A percentile compares a stretch with the other conserved stretches of the same genome.
These are phyloP conservation scores for Crotalaria pallida DNA, from an alignment of 306 rosid species.

Conservation along the genomic window DNA sequence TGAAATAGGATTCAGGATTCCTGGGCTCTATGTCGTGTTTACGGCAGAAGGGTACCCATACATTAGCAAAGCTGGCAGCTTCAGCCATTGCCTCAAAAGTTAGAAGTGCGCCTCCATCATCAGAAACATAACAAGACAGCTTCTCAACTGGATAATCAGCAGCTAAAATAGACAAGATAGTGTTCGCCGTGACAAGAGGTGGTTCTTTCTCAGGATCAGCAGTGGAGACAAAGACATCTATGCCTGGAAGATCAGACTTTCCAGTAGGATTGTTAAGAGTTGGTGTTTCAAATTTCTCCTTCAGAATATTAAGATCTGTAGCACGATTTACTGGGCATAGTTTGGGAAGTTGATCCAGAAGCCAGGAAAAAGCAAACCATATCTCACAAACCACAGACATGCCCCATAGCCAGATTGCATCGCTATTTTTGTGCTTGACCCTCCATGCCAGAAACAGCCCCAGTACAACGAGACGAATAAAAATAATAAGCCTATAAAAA, in stretches of 20 bases:
- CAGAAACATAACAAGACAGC: constrained; percentile 95
- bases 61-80: constrained; percentile 87
- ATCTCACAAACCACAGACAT: constrained; percentile 91
- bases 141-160: constrained; percentile 89
- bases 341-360: constrained; percentile 85
- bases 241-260: constrained; percentile 90
- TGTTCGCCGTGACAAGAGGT: constrained; percentile 91
- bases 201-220: constrained; percentile 98
- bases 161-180: constrained; percentile 81
- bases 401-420: constrained; percentile 91
- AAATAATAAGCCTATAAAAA: constrained; percentile 59
- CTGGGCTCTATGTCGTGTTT: constrained; percentile 86
- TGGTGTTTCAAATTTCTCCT: constrained; percentile 74
- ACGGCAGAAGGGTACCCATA: constrained; percentile 92
- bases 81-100: constrained; percentile 98
- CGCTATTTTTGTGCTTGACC: constrained; percentile 53
- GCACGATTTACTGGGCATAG: constrained; percentile 77
- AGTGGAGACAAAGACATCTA: constrained; percentile 85
- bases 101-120: constrained; percentile 91
- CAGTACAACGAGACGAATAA: constrained; percentile 58
- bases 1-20: constrained; percentile 89
- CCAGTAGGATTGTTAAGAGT: constrained; percentile 69
- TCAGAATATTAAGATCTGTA: constrained; percentile 78
- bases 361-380: constrained; percentile 97
- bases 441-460: constrained; percentile 74